Evolutionary conservation across 441 rosid species (phyloP), one percentile per base, ranked within the genome.

Genomic region (Sinapis alba): DNA sequence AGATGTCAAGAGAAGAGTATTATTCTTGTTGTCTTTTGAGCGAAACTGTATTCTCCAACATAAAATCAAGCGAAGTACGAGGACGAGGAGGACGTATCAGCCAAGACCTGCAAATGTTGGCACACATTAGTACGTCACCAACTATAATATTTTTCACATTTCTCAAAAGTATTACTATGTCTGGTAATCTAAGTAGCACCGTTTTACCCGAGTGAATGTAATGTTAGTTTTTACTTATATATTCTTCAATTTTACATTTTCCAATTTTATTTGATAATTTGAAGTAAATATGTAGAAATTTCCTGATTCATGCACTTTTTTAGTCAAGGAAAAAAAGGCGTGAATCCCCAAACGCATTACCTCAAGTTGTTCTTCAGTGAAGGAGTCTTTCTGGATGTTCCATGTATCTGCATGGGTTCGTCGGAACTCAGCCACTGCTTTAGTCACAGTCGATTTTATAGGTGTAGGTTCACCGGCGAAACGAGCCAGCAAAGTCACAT

Each of bases 391-490:
- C 77, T 96, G 98, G 68, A 96, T 79, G 79, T 87, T 92, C 99
- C 99, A 96, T 21, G 94, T 92, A 74, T 93, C 99, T 15, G 99
- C 99, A 83, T 96, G 98, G 58, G 99, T 96, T 71, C 97, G 87
- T 24, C 98, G 79, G 84, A 96, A 94, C 86, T 96, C 98, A 3
- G 99, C 99, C 68, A 94, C 95, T 26, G 98, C 58, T 53, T 53
- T 53, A 53, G 58, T 53, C 58, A 53, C 58, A 53, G 58, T 94
- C 2, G 97, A 90, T 86, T 92, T 96, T 74, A 96, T 82, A 7
- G 98, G 98, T 7, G 96, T 86, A 38, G 94, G 94, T 87, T 96
- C 98, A 43, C 91, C 84, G 10, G 89, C 87, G 66, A 94, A 96
- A 58, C 91, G 91, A 63, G 98, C 98, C 72, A 96, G 85, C 72